Evolutionary conservation across 352 stramenopile species (phyloP).

Genomic region (Phytopythium sindhum): DNA sequence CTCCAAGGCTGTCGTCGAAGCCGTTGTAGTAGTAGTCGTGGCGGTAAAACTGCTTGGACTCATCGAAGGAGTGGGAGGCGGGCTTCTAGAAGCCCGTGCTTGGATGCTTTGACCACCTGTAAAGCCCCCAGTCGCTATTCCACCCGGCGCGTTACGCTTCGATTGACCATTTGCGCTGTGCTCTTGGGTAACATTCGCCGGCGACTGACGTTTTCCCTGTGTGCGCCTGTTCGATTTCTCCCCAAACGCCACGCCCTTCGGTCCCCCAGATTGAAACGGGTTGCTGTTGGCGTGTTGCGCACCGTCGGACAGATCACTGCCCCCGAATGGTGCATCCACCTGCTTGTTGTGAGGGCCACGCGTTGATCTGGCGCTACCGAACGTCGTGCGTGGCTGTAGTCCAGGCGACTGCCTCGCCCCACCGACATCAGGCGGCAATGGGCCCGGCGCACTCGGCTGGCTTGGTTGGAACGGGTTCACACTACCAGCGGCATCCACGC

Average conservation of each 20-base stretch:
- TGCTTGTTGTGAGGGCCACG: background rate
- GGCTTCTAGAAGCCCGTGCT: background rate
- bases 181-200: background rate
- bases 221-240: background rate
- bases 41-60: slow-evolving; percentile 4
- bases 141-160: background rate
- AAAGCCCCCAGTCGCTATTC: background rate
- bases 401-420: background rate
- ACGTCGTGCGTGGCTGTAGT: slow-evolving; percentile 1
- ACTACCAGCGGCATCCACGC: background rate
- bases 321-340: background rate
- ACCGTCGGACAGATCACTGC: background rate
- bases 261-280: background rate
- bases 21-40: slow-evolving; percentile 12
- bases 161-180: background rate
- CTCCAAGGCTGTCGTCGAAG: slow-evolving; percentile 5
- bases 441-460: background rate
- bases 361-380: background rate
- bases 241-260: background rate
- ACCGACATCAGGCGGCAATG: background rate
- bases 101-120: background rate
- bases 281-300: background rate
- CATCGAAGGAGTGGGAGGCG: background rate
- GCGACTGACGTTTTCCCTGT: slow-evolving; percentile 1
- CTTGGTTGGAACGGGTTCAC: background rate